Percentiles rank a stretch among this genome's conserved stretches.
Evolutionary conservation across 257 asterid genomes (phyloP).

Genomic region (Nicotiana paniculata): DNA sequence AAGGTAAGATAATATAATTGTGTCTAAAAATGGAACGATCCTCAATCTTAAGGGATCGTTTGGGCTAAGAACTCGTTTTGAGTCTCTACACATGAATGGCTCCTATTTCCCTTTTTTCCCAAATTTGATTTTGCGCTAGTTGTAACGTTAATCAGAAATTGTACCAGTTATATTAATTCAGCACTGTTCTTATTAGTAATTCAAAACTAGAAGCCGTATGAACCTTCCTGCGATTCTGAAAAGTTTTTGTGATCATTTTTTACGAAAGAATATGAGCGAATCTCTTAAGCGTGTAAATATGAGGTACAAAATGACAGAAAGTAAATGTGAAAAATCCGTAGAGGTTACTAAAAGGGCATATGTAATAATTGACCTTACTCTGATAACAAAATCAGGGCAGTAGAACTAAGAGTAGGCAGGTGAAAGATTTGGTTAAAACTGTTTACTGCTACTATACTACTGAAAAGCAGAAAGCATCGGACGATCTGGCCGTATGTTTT

Average conservation of each 20-base stretch:
- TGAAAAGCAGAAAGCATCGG: constrained; percentile 1
- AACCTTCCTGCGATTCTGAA: neutral
- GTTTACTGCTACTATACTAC: neutral
- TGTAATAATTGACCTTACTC: constrained; percentile 15
- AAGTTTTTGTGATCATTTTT: neutral
- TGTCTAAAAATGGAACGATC: neutral
- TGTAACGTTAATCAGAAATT: neutral
- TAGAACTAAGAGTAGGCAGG: constrained; percentile 4
- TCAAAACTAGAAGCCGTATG: neutral
- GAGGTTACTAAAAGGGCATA: constrained; percentile 15
- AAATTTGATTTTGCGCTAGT: neutral
- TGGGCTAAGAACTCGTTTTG: neutral
- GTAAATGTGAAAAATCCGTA: constrained; percentile 24
- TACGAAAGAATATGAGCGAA: neutral
- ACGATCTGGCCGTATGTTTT: neutral
- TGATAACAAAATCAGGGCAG: constrained; percentile 25
- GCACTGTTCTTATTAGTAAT: neutral
- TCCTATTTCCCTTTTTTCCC: neutral
- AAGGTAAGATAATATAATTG: neutral
- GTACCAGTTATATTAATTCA: neutral
- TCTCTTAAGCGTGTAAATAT: neutral
- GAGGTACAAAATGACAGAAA: constrained; percentile 2
- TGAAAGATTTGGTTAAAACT: constrained; percentile 20
- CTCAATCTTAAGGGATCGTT: neutral
- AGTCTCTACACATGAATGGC: neutral